A percentile compares a stretch with the other conserved stretches of the same genome.
Conservation (phyloP, 2,329 filamentous ascomycete species). For the Aspergillus piperis region DNA sequence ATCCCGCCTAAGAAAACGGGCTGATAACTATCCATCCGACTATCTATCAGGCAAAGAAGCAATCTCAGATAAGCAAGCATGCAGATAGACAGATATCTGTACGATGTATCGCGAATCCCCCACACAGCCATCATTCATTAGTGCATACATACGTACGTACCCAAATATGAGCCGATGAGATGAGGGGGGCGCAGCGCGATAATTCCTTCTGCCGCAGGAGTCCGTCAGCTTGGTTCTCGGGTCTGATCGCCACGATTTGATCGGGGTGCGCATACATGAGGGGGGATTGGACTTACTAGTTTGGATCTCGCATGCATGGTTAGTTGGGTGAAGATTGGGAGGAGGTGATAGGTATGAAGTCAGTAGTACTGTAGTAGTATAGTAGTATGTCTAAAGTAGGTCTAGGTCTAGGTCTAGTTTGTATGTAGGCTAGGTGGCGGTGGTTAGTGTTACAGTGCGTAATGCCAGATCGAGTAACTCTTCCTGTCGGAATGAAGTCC, state of each 20-base stretch:
- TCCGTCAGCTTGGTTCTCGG: conserved; percentile 13
- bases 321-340: not conserved
- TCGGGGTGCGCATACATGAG: not conserved
- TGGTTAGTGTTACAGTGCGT: not conserved
- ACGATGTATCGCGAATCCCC: not conserved
- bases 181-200: too few relatives aligned
- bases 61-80: too few relatives aligned
- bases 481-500: not conserved
- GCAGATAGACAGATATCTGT: not conserved
- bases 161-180: too few relatives aligned
- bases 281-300: not conserved
- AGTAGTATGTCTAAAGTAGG: too few relatives aligned
- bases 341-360: not conserved
- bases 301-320: not conserved
- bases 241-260: conserved; percentile 11
- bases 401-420: too few relatives aligned
- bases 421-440: too few relatives aligned
- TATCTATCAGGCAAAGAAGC: too few relatives aligned
- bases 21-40: too few relatives aligned
- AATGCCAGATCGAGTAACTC: conserved; percentile 2
- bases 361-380: too few relatives aligned
- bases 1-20: too few relatives aligned
- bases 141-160: not conserved
- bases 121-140: too few relatives aligned
- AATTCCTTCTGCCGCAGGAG: not conserved